Evolutionary conservation across 305 asterid species (phyloP).

Genomic region (Fraxinus latifolia): DNA sequence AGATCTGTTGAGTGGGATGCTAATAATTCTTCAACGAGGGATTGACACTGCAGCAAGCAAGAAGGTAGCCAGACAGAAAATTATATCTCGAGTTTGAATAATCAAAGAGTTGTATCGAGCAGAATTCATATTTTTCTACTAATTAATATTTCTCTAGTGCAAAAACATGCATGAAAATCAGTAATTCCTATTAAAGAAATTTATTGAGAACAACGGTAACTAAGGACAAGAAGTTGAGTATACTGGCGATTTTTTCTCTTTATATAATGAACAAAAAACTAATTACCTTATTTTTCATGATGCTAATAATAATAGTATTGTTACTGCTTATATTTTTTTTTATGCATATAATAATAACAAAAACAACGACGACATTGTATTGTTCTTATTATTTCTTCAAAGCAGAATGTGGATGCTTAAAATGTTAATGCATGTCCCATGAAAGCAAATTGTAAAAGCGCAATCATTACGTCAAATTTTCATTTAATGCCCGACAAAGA

Average conservation of each 20-base stretch:
- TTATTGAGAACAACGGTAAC: neutral
- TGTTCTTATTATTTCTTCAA: neutral
- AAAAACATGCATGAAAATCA: neutral
- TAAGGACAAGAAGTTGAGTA: neutral
- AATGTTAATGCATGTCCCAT: neutral
- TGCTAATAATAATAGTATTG: neutral
- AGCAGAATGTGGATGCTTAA: neutral
- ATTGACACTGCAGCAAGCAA: slow-evolving; percentile 73
- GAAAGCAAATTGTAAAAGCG: neutral
- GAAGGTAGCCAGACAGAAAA: slow-evolving; percentile 23
- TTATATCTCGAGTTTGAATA: slow-evolving; percentile 14
- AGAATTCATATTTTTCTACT: neutral
- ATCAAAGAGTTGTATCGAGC: slow-evolving; percentile 7
- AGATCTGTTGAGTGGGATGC: slow-evolving; percentile 94
- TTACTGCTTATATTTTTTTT: neutral
- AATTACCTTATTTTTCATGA: neutral
- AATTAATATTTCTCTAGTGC: neutral
- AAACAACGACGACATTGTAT: neutral
- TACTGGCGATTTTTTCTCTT: neutral
- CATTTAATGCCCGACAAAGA: neutral
- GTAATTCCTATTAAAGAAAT: neutral
- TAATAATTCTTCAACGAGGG: slow-evolving; percentile 74
- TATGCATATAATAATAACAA: neutral
- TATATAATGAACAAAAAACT: neutral
- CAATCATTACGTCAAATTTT: neutral